These are phyloP conservation scores for Candida vartiovaarae DNA, from an alignment of 805 yeast genomes.

Conservation along the genomic window DNA sequence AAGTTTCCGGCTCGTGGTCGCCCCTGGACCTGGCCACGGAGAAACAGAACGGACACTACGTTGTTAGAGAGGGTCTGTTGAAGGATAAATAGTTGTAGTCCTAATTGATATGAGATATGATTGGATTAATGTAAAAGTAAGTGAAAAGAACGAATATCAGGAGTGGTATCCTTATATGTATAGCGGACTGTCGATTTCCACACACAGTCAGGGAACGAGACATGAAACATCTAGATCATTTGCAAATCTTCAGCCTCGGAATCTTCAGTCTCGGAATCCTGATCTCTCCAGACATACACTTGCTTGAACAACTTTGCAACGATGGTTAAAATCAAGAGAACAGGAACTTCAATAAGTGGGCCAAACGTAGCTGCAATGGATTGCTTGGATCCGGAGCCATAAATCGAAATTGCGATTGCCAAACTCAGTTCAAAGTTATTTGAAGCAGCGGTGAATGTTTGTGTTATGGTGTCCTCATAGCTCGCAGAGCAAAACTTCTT, in stretches of 20 bases:
- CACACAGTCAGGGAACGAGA: too few species aligned
- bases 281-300: constrained; percentile 2
- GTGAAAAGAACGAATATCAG: too few species aligned
- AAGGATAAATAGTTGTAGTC: constrained; percentile 19
- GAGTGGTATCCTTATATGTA: too few species aligned
- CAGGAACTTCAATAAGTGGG: constrained; percentile 53
- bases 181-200: too few species aligned
- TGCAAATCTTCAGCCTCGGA: not conserved
- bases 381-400: constrained; percentile 44
- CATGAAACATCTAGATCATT: too few species aligned
- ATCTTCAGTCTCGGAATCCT: not conserved
- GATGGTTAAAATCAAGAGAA: constrained; percentile 33
- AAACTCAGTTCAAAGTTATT: constrained; percentile 52
- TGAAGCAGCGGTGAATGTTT: constrained; percentile 50
- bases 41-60: constrained; percentile 32
- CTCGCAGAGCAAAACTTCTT: constrained; percentile 28
- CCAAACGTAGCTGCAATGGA: constrained; percentile 57
- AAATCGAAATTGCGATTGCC: constrained; percentile 45
- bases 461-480: constrained; percentile 39
- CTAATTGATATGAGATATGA: too few species aligned
- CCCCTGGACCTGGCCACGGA: constrained; percentile 29
- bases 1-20: constrained; percentile 33
- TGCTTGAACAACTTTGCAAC: constrained; percentile 25
- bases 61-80: constrained; percentile 40
- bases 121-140: too few species aligned